Evolutionary conservation across 2,329 filamentous ascomycete genomes (phyloP).

Genomic region (Aspergillus floridensis): DNA sequence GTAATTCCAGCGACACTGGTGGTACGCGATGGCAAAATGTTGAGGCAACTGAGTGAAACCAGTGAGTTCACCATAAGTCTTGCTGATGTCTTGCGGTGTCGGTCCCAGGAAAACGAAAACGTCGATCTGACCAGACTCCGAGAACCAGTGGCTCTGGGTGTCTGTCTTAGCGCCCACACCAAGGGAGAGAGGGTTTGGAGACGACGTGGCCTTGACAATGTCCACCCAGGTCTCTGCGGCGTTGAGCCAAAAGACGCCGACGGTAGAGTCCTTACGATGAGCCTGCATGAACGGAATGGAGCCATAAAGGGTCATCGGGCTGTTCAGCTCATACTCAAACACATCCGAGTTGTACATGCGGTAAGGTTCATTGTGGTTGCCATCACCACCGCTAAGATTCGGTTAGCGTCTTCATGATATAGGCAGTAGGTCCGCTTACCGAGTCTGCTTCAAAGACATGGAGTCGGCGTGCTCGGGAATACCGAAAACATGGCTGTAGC

Average conservation of each 20-base stretch:
- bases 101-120: constrained; percentile 94
- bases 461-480: constrained; percentile 91
- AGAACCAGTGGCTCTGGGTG: constrained; percentile 95
- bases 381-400: constrained; percentile 65
- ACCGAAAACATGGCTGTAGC: constrained; percentile 88
- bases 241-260: constrained; percentile 97
- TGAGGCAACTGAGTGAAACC: constrained; percentile 89
- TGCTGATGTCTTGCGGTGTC: constrained; percentile 75
- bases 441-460: constrained; percentile 83
- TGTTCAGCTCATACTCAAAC: constrained; percentile 95
- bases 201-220: constrained; percentile 74
- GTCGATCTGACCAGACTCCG: constrained; percentile 84
- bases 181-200: constrained; percentile 73
- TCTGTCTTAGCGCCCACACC: constrained; percentile 66
- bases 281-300: constrained; percentile 97
- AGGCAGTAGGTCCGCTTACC: constrained; percentile 41
- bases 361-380: constrained; percentile 85
- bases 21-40: constrained; percentile 87
- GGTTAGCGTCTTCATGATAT: constrained; percentile 19
- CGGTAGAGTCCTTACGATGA: constrained; percentile 86
- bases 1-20: constrained; percentile 99
- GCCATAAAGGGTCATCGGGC: constrained; percentile 98
- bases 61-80: constrained; percentile 82
- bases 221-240: constrained; percentile 97
- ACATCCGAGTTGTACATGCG: constrained; percentile 95